Conservation (phyloP, 305 asterid genomes). For the Fraxinus latifolia region DNA sequence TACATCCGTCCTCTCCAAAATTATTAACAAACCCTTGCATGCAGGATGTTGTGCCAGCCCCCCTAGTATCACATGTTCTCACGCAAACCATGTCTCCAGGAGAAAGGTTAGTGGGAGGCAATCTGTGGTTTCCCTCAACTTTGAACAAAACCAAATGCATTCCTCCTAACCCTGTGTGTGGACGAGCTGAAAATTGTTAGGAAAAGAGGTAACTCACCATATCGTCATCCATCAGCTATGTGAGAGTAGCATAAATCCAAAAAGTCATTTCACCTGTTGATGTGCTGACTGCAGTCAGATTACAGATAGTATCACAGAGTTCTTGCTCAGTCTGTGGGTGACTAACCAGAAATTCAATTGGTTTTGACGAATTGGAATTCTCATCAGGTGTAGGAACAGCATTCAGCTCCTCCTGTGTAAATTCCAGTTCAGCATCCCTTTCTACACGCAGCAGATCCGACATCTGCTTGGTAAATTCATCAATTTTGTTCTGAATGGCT, state of each 20-base stretch:
- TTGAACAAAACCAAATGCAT: conserved; percentile 92
- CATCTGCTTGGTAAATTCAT: conserved; percentile 64
- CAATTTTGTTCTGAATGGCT: conserved; percentile 68
- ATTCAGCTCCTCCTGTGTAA: conserved; percentile 87
- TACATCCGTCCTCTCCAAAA: conserved; percentile 91
- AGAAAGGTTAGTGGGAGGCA: conserved; percentile 93
- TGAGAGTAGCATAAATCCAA: not conserved
- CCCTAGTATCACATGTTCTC: conserved; percentile 81
- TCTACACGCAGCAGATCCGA: conserved; percentile 75
- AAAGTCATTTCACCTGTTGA: conserved; percentile 52
- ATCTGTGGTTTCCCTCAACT: conserved; percentile 79
- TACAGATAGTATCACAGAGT: conserved; percentile 94
- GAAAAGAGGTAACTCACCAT: not conserved
- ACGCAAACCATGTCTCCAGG: conserved; percentile 99
- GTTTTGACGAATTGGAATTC: conserved; percentile 50
- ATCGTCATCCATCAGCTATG: conserved; percentile 5
- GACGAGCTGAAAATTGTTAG: conserved; percentile 17
- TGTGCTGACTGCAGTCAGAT: conserved; percentile 83
- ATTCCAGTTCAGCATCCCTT: conserved; percentile 87
- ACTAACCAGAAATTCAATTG: conserved; percentile 86
- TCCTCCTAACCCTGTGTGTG: conserved; percentile 80
- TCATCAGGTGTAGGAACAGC: conserved; percentile 82
- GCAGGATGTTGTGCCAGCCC: conserved; percentile 88
- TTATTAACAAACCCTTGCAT: conserved; percentile 90
- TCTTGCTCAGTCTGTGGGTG: conserved; percentile 92